Evolutionary conservation across 2,329 filamentous ascomycete genomes (phyloP).

Genomic region (Colletotrichum salicis): DNA sequence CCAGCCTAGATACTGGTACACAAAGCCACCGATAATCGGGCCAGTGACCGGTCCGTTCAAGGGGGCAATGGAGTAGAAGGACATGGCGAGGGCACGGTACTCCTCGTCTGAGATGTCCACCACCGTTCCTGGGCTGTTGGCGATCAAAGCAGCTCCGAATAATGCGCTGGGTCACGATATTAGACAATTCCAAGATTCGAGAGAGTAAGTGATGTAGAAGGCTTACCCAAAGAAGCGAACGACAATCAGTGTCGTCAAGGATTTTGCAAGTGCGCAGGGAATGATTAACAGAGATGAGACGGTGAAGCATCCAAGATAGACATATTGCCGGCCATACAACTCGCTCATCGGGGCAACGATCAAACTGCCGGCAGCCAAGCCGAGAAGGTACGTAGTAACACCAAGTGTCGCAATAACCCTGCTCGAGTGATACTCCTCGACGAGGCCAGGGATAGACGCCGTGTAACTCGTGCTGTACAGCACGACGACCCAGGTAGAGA

Average conservation of each 20-base stretch:
- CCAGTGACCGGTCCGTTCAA: constrained; percentile 75
- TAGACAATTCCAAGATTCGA: constrained; percentile 36
- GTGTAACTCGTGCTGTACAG: constrained; percentile 85
- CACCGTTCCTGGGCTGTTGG: constrained; percentile 84
- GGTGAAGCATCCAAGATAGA: constrained; percentile 74
- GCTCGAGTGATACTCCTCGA: constrained; percentile 70
- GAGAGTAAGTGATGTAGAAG: background rate
- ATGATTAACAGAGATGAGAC: constrained; percentile 76
- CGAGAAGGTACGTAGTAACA: constrained; percentile 81
- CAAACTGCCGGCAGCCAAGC: constrained; percentile 77
- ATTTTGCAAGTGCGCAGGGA: constrained; percentile 76
- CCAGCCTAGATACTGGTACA: constrained; percentile 83
- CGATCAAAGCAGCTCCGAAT: constrained; percentile 82
- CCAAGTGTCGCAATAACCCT: constrained; percentile 77
- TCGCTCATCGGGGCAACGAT: constrained; percentile 80
- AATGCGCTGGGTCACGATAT: constrained; percentile 46
- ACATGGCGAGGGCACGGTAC: constrained; percentile 83
- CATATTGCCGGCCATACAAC: constrained; percentile 73
- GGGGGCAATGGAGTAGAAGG: constrained; percentile 84
- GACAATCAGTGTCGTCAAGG: constrained; percentile 74
- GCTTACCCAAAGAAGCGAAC: constrained; percentile 77
- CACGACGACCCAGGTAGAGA: constrained; percentile 64
- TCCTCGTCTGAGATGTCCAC: constrained; percentile 86
- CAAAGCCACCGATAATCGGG: constrained; percentile 83
- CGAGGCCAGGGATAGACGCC: constrained; percentile 75